Percentiles rank a stretch among this genome's conserved stretches.
Conservation (phyloP, 495 filamentous ascomycete genomes). For the Xylaria longipes region DNA sequence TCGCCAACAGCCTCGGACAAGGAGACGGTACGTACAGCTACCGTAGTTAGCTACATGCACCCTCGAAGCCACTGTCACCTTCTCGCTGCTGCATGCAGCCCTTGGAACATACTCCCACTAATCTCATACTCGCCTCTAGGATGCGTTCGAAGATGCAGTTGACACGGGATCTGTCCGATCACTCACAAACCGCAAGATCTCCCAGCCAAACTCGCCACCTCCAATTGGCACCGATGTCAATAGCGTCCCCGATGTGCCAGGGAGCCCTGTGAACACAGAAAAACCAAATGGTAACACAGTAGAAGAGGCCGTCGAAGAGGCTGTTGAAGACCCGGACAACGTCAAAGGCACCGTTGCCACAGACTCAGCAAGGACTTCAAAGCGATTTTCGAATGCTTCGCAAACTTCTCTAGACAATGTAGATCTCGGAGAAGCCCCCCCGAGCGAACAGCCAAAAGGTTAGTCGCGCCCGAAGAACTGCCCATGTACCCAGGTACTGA, state of each 20-base stretch:
- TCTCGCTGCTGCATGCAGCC: slow-evolving; percentile 4
- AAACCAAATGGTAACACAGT: slow-evolving; percentile 38
- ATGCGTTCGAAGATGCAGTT: slow-evolving; percentile 78
- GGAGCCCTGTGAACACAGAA: slow-evolving; percentile 32
- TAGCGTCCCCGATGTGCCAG: slow-evolving; percentile 28
- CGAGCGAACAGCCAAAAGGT: slow-evolving; percentile 46
- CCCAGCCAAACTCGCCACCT: slow-evolving; percentile 45
- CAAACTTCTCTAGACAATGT: slow-evolving; percentile 72
- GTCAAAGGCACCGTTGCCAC: slow-evolving; percentile 47
- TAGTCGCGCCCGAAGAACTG: neutral
- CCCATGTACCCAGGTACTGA: neutral
- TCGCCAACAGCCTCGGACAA: slow-evolving; percentile 44
- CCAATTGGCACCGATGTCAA: slow-evolving; percentile 32
- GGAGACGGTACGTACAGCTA: slow-evolving; percentile 46
- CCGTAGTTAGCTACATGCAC: neutral
- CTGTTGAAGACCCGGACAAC: slow-evolving; percentile 27
- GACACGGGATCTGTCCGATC: slow-evolving; percentile 61
- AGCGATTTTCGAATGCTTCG: slow-evolving; percentile 67
- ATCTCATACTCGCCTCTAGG: slow-evolving; percentile 52
- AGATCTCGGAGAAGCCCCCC: slow-evolving; percentile 64
- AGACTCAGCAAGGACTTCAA: slow-evolving; percentile 64
- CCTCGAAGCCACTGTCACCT: slow-evolving; percentile 15
- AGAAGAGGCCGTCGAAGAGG: slow-evolving; percentile 24
- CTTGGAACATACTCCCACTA: slow-evolving; percentile 15
- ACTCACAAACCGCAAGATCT: slow-evolving; percentile 58